Evolutionary conservation across 352 stramenopile genomes (phyloP).

Genomic region (Phytophthora syringae): DNA sequence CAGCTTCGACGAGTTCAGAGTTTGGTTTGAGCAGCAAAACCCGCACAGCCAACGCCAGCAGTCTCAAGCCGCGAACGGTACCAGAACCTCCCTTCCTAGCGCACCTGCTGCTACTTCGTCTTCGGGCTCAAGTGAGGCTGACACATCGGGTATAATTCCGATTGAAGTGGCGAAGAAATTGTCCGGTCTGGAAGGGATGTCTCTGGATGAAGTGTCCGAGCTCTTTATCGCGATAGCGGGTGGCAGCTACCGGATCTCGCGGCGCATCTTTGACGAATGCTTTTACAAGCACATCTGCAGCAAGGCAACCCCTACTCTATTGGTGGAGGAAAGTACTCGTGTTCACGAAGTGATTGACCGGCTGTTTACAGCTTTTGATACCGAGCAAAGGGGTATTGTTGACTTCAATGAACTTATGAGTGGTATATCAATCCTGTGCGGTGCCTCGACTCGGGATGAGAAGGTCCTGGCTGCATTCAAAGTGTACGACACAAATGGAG

Average conservation of each 20-base stretch:
- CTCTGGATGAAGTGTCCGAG: conserved; percentile 65
- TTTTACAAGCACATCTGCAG: conserved; percentile 78
- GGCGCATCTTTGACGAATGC: conserved; percentile 74
- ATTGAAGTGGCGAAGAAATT: conserved; percentile 77
- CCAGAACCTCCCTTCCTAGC: background rate
- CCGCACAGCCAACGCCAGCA: conserved; percentile 14
- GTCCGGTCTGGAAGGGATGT: conserved; percentile 67
- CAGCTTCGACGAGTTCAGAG: conserved; percentile 82
- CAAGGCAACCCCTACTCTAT: conserved; percentile 25
- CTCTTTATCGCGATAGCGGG: conserved; percentile 61
- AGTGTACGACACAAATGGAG: conserved; percentile 83
- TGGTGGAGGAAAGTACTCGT: conserved; percentile 55
- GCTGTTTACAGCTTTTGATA: conserved; percentile 84
- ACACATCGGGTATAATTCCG: conserved; percentile 42
- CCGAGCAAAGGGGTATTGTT: conserved; percentile 71
- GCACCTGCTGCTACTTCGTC: conserved; percentile 24
- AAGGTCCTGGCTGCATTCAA: conserved; percentile 85
- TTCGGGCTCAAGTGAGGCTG: conserved; percentile 23
- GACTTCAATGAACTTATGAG: conserved; percentile 81
- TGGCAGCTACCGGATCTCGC: conserved; percentile 59
- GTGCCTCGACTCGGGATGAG: conserved; percentile 54
- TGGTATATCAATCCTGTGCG: conserved; percentile 75
- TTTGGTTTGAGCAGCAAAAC: conserved; percentile 78
- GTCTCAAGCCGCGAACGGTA: conserved; percentile 24
- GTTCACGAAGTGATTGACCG: conserved; percentile 79